Evolutionary conservation across 225 moss, liverwort and hornwort genomes (phyloP).

Genomic region (Pseudoscleropodium purum): DNA sequence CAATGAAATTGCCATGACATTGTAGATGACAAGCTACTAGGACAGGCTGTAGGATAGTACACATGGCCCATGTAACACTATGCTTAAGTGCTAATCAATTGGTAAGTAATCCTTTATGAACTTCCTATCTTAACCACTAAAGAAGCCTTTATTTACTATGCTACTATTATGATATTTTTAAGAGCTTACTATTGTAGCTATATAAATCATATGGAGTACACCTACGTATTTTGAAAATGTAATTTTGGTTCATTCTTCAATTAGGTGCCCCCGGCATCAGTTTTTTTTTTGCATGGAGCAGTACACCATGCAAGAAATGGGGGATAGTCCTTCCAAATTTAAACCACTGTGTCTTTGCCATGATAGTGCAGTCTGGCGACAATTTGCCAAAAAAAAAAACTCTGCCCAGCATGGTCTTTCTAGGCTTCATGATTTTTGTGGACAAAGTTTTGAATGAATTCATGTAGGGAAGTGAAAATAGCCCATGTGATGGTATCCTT

Average conservation of each 20-base stretch:
- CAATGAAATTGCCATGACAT: too few species aligned
- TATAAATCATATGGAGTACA: not conserved
- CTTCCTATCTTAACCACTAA: not conserved
- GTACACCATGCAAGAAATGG: too few species aligned
- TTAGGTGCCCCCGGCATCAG: accelerated
- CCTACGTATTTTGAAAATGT: not conserved
- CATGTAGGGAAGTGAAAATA: not conserved
- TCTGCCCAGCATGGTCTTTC: not conserved
- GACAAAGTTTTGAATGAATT: not conserved
- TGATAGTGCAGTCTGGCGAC: too few species aligned
- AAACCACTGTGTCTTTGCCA: too few species aligned
- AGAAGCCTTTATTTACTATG: not conserved
- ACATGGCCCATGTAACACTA: too few species aligned
- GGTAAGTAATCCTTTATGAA: not conserved
- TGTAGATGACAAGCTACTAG: too few species aligned
- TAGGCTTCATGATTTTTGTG: not conserved
- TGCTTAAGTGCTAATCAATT: not conserved
- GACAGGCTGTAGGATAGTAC: accelerated
- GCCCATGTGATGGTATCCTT: too few species aligned
- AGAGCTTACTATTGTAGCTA: not conserved
- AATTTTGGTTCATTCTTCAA: not conserved
- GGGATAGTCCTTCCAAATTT: too few species aligned
- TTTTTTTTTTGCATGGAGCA: too few species aligned
- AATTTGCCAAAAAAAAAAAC: too few species aligned
- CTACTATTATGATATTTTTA: not conserved